Evolutionary conservation across 306 rosid genomes (phyloP), one percentile per base, ranked within the genome.

Genomic region (Castanea sativa): DNA sequence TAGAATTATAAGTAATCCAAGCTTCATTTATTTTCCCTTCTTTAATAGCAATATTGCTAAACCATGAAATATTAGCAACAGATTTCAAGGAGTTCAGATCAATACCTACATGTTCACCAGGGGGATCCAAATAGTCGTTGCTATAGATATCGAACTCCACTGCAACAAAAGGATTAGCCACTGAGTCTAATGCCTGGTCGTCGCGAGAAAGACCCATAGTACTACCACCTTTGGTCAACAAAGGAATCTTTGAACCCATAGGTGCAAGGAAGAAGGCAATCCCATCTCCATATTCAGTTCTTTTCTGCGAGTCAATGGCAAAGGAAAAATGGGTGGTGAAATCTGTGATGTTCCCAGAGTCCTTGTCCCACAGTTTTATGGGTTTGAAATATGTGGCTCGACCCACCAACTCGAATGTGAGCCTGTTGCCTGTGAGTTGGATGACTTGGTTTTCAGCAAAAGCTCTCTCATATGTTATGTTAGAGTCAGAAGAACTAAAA

Each of bases 201-300:
- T 49, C 83, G 69, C 41, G 72, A 53, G 77, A 63, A 27, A 90
- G 86, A 35, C 92, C 90, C 73, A 90, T 77, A 32, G 87, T 88
- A 33, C 6, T 4, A 30, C 87, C 86, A 7, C 92, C 92, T 80
- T 51, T 41, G 3, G n/a, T 33, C 6, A 33, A 0, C 2, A 45
- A 1, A 13, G 68, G 83, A 82, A 67, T 83, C 83, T 0, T 77
- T 12, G 85, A 76, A 69, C 59, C 78, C 2, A 1, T 33, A 14
- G 85, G 89, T 11, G 90, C 84, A 63, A 91, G 49, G 76, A 89
- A 88, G 72, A 91, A 91, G n/a, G 87, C 76, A 63, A 87, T 53
- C 5, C 91, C 93, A 76, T 87, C 87, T n/a, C 64, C 93, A 73
- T 75, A 82, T 0, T 0, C 0, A 0, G 33, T 55, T 11, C 2